Evolutionary conservation across 129 eudicot genomes (phyloP), one percentile per base, ranked within the genome.

Genomic region (Calendula officinalis): DNA sequence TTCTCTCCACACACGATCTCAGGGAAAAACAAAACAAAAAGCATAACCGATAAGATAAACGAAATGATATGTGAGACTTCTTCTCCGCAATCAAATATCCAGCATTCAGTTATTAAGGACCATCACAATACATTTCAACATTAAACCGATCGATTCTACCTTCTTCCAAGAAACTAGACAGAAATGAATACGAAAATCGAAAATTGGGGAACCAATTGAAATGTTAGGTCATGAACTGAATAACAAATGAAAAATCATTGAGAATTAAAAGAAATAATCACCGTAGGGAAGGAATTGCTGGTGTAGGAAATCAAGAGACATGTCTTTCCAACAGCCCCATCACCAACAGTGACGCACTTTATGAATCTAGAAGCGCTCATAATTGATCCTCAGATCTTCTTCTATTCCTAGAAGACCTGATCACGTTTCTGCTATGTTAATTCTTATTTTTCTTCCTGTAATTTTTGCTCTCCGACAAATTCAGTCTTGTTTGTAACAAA

Each of bases 231-330:
- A 37, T 22, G 16, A 44, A 60, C 43, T 30, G 12, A 60, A 60
- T 2, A 15, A 8, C 8, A 34, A 56, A 6, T 9, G 8, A 48
- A 37, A 45, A 17, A 15, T 45, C 34, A 33, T 14, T 5, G 4
- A 9, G 11, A 53, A 32, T 48, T 7, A 12, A 40, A 52, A 61
- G 13, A 15, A 37, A 9, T 0, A 34, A 22, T 3, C 36, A 92
- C 98, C 88, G 96, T 92, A 56, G 98, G 98, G 74, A 92, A 92
- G 56, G 98, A 88, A 78, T 88, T 92, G 94, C 98, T 91, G 88
- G 98, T 91, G 81, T 91, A 91, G 9, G 98, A 91, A 70, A 91
- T 91, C 89, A 91, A 78, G 71, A 91, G 86, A 55, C 96, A 92
- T n/a, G 98, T 92, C 68, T 92, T 92, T 5, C 98, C 98, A 42